Evolutionary conservation across 768 basidiomycete species (phyloP), one percentile per base, ranked within the genome.

Genomic region (Cystobasidium ongulense): DNA sequence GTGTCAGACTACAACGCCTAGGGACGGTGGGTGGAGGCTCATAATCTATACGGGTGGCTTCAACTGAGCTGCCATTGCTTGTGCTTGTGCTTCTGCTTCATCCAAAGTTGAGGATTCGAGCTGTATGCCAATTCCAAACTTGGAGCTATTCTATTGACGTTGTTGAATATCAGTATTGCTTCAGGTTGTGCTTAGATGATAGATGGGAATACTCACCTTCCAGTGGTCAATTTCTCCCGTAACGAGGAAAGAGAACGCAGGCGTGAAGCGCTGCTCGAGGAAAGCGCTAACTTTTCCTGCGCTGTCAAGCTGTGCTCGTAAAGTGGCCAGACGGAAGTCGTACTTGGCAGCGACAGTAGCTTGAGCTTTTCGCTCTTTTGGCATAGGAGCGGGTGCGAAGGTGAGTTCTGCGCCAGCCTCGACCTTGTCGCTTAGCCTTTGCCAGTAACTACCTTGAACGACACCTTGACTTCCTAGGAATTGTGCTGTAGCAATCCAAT

Each of bases 151-250:
- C 92, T 97, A 76, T 17, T 18, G 62, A 50, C 18, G 21, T 73
- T 41, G 65, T 27, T 33, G 54, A 36, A 36, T 57, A 38, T 46
- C 11, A 70, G 41, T 36, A 63, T 31, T 50, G n/a, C n/a, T n/a
- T n/a, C n/a, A n/a, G n/a, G n/a, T n/a, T n/a, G n/a, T n/a, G n/a
- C n/a, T n/a, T n/a, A n/a, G n/a, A n/a, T n/a, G n/a, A n/a, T n/a
- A n/a, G n/a, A 41, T 18, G 63, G 61, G 63, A 15, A 63, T 52
- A 77, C 83, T 75, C 78, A 91, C 93, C 88, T 94, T 98, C 85
- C 92, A 89, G 86, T 99, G 96, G 81, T 99, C 96, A 77, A 99
- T 92, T 85, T 99, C 96, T 11, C 96, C 96, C 21, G 91, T 86
- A 57, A 99, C 88, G 78, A 94, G 81, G 85, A 99, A 96, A 17